Conservation (phyloP, 345 rosid species). For the Linum usitatissimum region DNA sequence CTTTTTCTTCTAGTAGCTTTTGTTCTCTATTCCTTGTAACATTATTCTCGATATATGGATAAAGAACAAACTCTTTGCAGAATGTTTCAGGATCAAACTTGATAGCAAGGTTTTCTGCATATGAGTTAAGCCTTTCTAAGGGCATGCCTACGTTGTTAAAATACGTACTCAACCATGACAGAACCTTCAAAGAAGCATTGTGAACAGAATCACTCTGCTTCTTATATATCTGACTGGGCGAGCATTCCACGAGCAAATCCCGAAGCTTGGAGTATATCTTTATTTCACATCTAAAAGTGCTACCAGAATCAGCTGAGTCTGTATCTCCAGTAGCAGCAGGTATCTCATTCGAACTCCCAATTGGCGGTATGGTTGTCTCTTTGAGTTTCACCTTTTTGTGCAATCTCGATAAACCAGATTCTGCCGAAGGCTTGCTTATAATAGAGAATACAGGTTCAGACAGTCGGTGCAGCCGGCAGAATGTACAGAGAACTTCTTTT, state of each 20-base stretch:
- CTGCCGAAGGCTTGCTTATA: constrained; percentile 26
- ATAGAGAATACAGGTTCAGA: constrained; percentile 59
- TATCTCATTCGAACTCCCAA: constrained; percentile 25
- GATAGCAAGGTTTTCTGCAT: constrained; percentile 32
- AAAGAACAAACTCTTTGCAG: constrained; percentile 29
- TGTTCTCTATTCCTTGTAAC: constrained; percentile 16
- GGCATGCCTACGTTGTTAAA: constrained; percentile 36
- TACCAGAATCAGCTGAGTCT: constrained; percentile 22
- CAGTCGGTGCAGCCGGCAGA: constrained; percentile 78
- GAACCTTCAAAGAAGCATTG: constrained; percentile 61
- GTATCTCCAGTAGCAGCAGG: constrained; percentile 15
- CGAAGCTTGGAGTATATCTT: constrained; percentile 53
- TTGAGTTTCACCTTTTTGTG: constrained; percentile 40
- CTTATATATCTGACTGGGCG: constrained; percentile 45
- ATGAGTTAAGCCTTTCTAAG: constrained; percentile 28
- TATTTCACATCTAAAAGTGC: constrained; percentile 49
- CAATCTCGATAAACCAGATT: constrained; percentile 37
- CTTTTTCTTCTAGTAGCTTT: constrained; percentile 18
- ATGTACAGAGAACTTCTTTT: constrained; percentile 55
- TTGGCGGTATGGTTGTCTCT: constrained; percentile 20
- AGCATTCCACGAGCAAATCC: constrained; percentile 56
- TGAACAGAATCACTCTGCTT: constrained; percentile 69
- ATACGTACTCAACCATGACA: constrained; percentile 55
- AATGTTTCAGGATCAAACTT: constrained; percentile 28
- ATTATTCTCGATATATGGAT: constrained; percentile 19